Conservation (phyloP, 768 basidiomycete genomes). For the Macrolepiota dolichaula region DNA sequence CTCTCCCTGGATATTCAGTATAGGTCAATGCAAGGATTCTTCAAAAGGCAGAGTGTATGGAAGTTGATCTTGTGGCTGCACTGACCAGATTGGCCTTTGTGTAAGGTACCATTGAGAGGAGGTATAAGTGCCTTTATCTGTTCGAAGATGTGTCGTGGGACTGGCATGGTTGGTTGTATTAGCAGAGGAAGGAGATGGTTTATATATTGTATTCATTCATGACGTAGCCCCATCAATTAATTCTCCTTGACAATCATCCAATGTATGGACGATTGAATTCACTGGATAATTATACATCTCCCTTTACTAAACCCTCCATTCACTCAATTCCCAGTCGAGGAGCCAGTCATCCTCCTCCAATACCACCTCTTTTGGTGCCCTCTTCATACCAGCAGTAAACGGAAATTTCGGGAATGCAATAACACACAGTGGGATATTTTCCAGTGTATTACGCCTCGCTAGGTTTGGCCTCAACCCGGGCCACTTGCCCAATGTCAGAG, state of each 20-base stretch:
- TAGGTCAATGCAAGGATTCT: background rate
- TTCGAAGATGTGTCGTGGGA: constrained; percentile 58
- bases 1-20: constrained; percentile 56
- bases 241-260: background rate
- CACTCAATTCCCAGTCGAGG: constrained; percentile 3
- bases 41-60: background rate
- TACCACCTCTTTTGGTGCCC: background rate
- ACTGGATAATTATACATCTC: background rate
- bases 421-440: background rate
- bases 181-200: background rate
- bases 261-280: background rate
- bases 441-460: background rate
- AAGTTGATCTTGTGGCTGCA: background rate
- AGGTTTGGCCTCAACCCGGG: constrained; percentile 7
- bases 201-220: background rate
- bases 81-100: constrained; percentile 93
- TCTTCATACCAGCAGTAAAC: background rate
- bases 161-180: constrained; percentile 42
- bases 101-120: constrained; percentile 81
- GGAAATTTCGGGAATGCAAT: constrained; percentile 3
- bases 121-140: constrained; percentile 85
- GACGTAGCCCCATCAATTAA: background rate
- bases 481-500: constrained; percentile 8
- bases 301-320: background rate
- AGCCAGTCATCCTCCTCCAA: background rate